Conservation (phyloP, 495 filamentous ascomycete genomes). For the Aspergillus haitiensis region DNA sequence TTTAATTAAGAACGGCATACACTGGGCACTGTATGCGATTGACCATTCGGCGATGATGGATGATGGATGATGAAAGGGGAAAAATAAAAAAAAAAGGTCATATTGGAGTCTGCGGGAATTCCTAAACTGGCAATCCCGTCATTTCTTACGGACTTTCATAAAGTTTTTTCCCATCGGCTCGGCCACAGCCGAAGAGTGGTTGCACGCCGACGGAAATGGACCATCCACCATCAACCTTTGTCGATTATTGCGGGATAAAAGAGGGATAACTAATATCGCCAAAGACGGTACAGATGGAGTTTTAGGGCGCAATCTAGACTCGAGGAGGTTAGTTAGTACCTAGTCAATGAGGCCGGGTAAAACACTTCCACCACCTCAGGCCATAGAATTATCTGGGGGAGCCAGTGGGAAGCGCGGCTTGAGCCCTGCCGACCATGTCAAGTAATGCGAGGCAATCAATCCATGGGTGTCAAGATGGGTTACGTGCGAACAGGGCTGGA, state of each 20-base stretch:
- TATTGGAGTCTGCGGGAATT: conserved; percentile 1
- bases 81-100: background rate
- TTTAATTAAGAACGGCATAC: background rate
- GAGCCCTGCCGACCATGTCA: background rate
- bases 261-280: background rate
- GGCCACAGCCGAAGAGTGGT: conserved; percentile 10
- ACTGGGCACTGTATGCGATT: background rate
- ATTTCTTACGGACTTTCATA: background rate
- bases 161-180: background rate
- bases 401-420: conserved; percentile 10
- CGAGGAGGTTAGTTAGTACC: background rate
- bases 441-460: background rate
- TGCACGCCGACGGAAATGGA: background rate
- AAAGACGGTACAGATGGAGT: background rate
- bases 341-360: background rate
- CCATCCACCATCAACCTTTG: background rate
- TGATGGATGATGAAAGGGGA: too few species aligned
- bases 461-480: background rate
- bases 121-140: conserved; percentile 15
- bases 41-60: background rate
- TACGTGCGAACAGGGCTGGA: background rate
- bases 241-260: background rate
- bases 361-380: background rate
- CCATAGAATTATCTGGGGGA: background rate
- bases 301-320: background rate